Evolutionary conservation across 495 filamentous ascomycete genomes (phyloP), one percentile per base, ranked within the genome.

Genomic region (Penicillium egyptiacum): DNA sequence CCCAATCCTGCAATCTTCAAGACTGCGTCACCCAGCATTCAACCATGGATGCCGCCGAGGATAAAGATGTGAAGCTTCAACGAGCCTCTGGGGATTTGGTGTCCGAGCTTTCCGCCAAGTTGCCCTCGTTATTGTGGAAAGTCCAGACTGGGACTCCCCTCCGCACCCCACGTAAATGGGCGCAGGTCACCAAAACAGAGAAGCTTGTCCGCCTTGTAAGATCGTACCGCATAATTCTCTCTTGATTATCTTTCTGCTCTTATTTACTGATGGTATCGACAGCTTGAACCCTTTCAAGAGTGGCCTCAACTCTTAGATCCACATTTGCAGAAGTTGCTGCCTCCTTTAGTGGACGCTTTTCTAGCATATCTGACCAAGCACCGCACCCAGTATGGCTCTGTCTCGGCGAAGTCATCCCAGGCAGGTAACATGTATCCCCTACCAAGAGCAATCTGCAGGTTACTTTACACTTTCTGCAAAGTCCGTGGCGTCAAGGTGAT

Each of bases 281-380:
- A 96, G 79, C 79, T 98, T 31, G 91, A 96, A 57, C 90, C 87
- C 35, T 98, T 98, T 66, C 94, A 96, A 79, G 94, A 97, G 75
- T 88, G 90, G 63, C 93, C 94, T 19, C 94, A 99, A 68, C 83
- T 99, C 5, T 83, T 99, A n/a, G 94, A 99, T 71, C 87, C 91
- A 1, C 79, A 94, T 68, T 81, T 99, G 43, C 82, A 86, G 55
- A 77, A 75, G 55, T 83, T 95, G 66, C 70, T 98, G 39, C 83
- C 88, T 31, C 76, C 81, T 8, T 78, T 97, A 44, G 85, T 89
- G 19, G 79, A 83, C 66, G 86, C 87, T 35, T 93, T 90, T 59
- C 73, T 96, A 30, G 82, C 83, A 55, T 89, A 85, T 67, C 69
- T 94, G 49, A 55, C 70, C 50, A 67, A 66, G 23, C 62, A 77